Evolutionary conservation across 331 rosid species (phyloP).

Genomic region (Stylosanthes scabra): DNA sequence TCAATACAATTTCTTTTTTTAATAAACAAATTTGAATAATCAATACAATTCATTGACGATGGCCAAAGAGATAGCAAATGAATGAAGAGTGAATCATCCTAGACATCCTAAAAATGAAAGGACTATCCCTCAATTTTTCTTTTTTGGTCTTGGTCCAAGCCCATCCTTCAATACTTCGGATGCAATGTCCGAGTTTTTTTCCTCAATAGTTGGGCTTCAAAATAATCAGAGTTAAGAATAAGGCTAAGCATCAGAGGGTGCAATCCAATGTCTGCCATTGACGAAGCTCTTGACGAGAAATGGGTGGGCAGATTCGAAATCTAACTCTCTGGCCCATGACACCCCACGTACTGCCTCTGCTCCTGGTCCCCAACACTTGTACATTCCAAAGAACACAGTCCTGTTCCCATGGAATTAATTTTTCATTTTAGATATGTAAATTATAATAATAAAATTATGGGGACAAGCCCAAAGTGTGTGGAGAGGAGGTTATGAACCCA

Average conservation of each 20-base stretch:
- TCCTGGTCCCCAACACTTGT: slow-evolving; percentile 93
- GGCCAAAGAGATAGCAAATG: slow-evolving; percentile 18
- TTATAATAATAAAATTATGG: not conserved
- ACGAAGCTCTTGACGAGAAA: slow-evolving; percentile 86
- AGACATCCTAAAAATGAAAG: not conserved
- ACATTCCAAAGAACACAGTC: slow-evolving; percentile 81
- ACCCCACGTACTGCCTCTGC: slow-evolving; percentile 58
- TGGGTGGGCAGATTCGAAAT: slow-evolving; percentile 76
- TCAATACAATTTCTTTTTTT: not conserved
- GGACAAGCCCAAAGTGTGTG: not conserved
- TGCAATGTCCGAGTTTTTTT: not conserved
- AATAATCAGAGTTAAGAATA: not conserved
- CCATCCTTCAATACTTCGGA: too few relatives aligned
- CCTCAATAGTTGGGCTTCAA: not conserved
- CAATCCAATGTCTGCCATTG: slow-evolving; percentile 94
- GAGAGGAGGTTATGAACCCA: not conserved
- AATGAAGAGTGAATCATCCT: slow-evolving; percentile 14
- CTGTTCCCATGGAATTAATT: slow-evolving; percentile 36
- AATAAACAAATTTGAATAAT: not conserved
- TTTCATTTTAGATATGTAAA: not conserved
- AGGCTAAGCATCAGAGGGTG: slow-evolving; percentile 71
- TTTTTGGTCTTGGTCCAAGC: not conserved
- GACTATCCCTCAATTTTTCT: not conserved
- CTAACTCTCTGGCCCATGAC: slow-evolving; percentile 69
- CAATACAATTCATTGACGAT: not conserved